Base-by-base conservation (phyloP, 176 grass and related monocot species). In the Melocanna baccifera region DNA sequence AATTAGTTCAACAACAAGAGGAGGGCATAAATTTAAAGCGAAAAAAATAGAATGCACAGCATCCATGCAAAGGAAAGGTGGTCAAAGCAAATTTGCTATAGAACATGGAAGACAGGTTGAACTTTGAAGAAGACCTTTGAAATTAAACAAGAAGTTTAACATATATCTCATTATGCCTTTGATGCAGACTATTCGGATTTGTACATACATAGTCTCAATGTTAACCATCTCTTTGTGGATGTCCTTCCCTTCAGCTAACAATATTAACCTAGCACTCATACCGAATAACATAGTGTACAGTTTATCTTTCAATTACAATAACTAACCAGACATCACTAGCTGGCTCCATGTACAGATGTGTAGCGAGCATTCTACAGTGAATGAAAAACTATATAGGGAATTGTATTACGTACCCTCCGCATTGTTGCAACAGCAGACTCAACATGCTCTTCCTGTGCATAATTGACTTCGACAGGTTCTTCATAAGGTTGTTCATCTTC, bases 401-500 rank as follows among this genome's bases (percentile, higher is more conserved):
- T 74, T 22, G 22, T 45, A 59, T 2, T n/a, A 2, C 9, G 6
- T 93, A 98, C 96, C 87, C 93, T 87, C 13, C 91, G 89, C 87
- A 94, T 82, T 23, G 86, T 99, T 12, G 81, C 81, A 14, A 99
- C 93, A 55, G 90, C 93, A 76, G 91, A 92, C 66, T 94, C 97
- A 4, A 86, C 85, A 72, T 82, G 93, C 26, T 96, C 91, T 74
- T 99, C 96, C 32, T 91, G 91, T 66, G 82, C 84, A 77, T 94
- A 86, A 66, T 86, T 88, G 63, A 64, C 84, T 73, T 89, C 96
- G 20, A 63, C 75, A 14, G 84, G 67, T 41, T 89, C 88, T 71
- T 90, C 90, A 36, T 92, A 93, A 78, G 91, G 80, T 50, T 94
- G 91, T 37, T 96, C 97, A 74, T 99, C 97, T 66, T 99, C 97